These are phyloP conservation scores for Chaetomium sp. DNA, from an alignment of 2,329 filamentous ascomycete species.

Conservation along the genomic window DNA sequence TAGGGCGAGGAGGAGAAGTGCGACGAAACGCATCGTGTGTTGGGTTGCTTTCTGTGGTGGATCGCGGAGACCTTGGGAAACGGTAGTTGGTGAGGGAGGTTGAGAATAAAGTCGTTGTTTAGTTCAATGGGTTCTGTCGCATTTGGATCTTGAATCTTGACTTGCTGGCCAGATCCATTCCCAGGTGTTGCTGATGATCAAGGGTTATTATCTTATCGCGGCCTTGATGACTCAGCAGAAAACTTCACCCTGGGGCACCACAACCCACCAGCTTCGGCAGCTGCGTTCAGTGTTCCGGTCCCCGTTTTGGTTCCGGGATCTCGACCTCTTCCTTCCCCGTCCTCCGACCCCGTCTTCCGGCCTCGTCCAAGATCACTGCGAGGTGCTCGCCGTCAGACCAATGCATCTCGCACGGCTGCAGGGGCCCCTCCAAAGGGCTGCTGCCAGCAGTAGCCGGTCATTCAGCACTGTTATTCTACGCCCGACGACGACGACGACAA, in stretches of 20 bases:
- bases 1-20: constrained; percentile 55
- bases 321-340: constrained; percentile 11
- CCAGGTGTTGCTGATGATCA: not conserved
- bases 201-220: constrained; percentile 32
- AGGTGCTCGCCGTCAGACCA: constrained; percentile 26
- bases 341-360: constrained; percentile 11
- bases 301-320: constrained; percentile 15
- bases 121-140: not conserved
- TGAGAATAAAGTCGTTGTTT: not conserved
- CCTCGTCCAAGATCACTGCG: constrained; percentile 24
- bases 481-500: constrained; percentile 34
- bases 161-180: constrained; percentile 12
- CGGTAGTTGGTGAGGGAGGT: not conserved
- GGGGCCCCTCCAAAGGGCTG: constrained; percentile 50
- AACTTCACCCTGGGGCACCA: constrained; percentile 37
- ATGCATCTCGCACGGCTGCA: constrained; percentile 53
- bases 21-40: constrained; percentile 40
- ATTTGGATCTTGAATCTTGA: constrained; percentile 1
- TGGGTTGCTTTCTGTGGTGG: not conserved
- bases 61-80: not conserved
- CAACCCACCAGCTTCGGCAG: constrained; percentile 4
- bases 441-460: constrained; percentile 45
- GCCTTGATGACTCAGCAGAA: constrained; percentile 44
- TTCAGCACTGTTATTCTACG: constrained; percentile 43
- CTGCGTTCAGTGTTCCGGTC: not conserved